Base-by-base conservation (phyloP, 2,329 filamentous ascomycete genomes). In the Microthyrium microscopicum region DNA sequence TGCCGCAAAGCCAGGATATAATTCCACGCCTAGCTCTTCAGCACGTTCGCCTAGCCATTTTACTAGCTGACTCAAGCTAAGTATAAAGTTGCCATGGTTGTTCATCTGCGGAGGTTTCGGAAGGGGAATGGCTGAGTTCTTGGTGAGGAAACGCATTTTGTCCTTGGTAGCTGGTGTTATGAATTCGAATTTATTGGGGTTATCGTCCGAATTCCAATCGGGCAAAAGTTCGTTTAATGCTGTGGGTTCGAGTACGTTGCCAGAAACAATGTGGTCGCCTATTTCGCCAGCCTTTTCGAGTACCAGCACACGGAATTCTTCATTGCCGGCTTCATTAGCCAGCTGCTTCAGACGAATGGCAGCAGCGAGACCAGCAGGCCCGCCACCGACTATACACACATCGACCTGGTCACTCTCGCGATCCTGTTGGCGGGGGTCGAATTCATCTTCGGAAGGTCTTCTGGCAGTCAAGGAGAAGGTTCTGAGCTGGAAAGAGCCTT, bases 31-130 rank as follows among this genome's bases (percentile, higher is more conserved):
- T 20, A 91, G 51, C 58, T 95, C 89, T 57, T 98, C 89, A n/a
- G 89, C 89, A 30, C 87, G 73, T 53, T 95, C 89, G 31, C 82
- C 85, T 3, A 98, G 66, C 89, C 89, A 98, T 57, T 87, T 91
- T 37, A 80, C 79, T 49, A 98, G 77, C 55, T 95, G 82, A 55
- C 91, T 95, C 48, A 98, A 60, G 50, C 82, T 92, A 49, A 98
- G 74, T 44, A 98, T 98, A 56, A 91, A 95, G 59, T 98, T 98
- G 44, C 89, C 89, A 48, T 92, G 72, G 54, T 98, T 98, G 62
- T 85, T 73, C 89, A 98, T 98, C 61, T 95, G 89, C 20, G 89
- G 89, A 28, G 89, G 89, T 9, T 77, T 73, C 1, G 87, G 89
- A 34, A 95, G 63, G 5, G 83, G 82, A 37, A 92, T 72, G 0